Evolutionary conservation across 345 rosid species (phyloP).

Genomic region (Isatis tinctoria): DNA sequence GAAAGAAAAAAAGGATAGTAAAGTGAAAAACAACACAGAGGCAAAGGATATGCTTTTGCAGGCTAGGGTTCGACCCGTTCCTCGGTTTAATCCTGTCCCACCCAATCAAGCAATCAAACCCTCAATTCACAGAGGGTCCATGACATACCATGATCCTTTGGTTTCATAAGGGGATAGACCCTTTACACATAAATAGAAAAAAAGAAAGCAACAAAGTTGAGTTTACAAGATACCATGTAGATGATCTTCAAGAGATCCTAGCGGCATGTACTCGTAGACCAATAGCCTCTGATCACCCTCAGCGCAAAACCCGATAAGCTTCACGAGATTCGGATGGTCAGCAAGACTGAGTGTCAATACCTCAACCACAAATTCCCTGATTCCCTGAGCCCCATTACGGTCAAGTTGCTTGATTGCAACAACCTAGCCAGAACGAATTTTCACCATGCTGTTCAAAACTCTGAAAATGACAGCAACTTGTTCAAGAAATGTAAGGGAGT

Average conservation of each 20-base stretch:
- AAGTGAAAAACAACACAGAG: background rate
- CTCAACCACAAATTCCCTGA: conserved; percentile 82
- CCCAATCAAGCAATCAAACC: conserved; percentile 14
- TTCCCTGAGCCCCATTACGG: conserved; percentile 76
- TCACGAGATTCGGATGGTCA: conserved; percentile 82
- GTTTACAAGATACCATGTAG: conserved; percentile 52
- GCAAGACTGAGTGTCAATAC: conserved; percentile 70
- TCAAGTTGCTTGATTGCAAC: conserved; percentile 95
- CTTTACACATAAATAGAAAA: background rate
- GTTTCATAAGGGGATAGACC: background rate
- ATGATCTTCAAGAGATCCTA: conserved; percentile 80
- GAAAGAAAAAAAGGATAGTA: background rate
- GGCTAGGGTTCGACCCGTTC: background rate
- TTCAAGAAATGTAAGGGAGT: background rate
- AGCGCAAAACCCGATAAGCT: conserved; percentile 84
- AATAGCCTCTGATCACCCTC: conserved; percentile 84
- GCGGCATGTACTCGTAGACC: conserved; percentile 86
- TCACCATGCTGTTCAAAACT: background rate
- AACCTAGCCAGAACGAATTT: conserved; percentile 37
- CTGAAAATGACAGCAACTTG: background rate
- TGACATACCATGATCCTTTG: conserved; percentile 5
- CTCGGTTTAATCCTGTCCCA: conserved; percentile 2
- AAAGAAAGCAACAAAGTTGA: background rate
- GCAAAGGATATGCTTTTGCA: background rate
- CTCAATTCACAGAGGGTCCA: background rate